Conservation (phyloP, 2,329 filamentous ascomycete genomes). For the Fusarium pseudoanthophilum region DNA sequence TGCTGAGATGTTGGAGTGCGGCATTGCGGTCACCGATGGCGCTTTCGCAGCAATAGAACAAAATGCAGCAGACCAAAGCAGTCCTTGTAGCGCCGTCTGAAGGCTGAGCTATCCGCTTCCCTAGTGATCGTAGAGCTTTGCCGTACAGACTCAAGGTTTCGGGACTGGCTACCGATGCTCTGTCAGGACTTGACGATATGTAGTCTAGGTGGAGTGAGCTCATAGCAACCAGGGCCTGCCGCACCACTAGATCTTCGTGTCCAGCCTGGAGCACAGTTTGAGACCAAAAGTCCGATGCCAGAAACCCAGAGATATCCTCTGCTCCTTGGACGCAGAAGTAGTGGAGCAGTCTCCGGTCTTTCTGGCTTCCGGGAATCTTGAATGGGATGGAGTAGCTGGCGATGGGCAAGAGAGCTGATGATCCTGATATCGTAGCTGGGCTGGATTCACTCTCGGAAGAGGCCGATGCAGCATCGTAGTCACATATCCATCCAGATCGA, state of each 20-base stretch:
- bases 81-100: background rate
- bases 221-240: slow-evolving; percentile 15
- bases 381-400: slow-evolving; percentile 8
- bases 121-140: background rate
- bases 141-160: background rate
- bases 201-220: slow-evolving; percentile 18
- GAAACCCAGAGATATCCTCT: slow-evolving; percentile 4
- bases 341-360: slow-evolving; percentile 5
- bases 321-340: slow-evolving; percentile 22
- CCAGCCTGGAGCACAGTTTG: slow-evolving; percentile 2
- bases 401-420: background rate
- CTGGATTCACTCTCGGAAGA: rapidly evolving
- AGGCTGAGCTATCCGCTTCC: background rate
- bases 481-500: slow-evolving; percentile 10
- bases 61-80: slow-evolving; percentile 9
- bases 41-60: slow-evolving; percentile 20
- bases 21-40: background rate
- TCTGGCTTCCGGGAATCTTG: slow-evolving; percentile 10
- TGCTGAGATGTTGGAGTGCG: slow-evolving; percentile 8
- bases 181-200: background rate
- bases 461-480: background rate
- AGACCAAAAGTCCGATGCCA: slow-evolving; percentile 11
- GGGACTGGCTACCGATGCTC: background rate
- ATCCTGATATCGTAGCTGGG: rapidly evolving
- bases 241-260: slow-evolving; percentile 1